Percentiles rank a stretch among this genome's conserved stretches.
Evolutionary conservation across 2,329 filamentous ascomycete species (phyloP).

Genomic region (Pseudocercospora fijiensis): DNA sequence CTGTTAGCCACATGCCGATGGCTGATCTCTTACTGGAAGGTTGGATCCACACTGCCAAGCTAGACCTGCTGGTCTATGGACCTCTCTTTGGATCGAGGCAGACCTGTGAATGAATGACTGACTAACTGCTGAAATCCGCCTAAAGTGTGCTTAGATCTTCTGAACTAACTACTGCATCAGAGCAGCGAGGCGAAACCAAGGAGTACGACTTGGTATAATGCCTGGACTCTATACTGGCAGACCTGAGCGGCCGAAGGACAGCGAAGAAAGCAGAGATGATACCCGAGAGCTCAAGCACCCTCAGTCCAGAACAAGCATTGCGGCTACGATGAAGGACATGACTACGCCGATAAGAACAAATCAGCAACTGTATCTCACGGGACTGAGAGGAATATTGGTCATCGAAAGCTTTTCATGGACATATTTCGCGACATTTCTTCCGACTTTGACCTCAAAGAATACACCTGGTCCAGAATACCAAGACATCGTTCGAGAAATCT

Average conservation of each 20-base stretch:
- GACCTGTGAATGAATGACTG: neutral
- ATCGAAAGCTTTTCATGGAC: slow-evolving; percentile 47
- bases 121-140: neutral
- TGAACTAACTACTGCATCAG: neutral
- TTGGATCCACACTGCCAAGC: neutral
- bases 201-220: neutral
- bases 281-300: neutral
- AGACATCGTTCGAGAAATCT: slow-evolving; percentile 45
- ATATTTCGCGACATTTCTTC: slow-evolving; percentile 49
- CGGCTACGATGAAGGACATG: neutral
- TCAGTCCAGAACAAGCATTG: slow-evolving; percentile 1
- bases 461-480: slow-evolving; percentile 43
- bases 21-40: neutral
- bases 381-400: slow-evolving; percentile 47
- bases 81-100: neutral
- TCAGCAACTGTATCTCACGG: slow-evolving; percentile 41
- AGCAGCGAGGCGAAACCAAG: neutral
- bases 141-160: neutral
- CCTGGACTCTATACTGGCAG: neutral
- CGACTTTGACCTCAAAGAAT: slow-evolving; percentile 43
- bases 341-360: slow-evolving; percentile 6
- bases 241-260: neutral
- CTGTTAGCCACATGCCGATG: neutral
- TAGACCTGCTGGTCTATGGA: neutral
- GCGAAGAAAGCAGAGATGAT: neutral